Conservation (phyloP, 2,329 filamentous ascomycete genomes). For the Penicillium capsulatum region DNA sequence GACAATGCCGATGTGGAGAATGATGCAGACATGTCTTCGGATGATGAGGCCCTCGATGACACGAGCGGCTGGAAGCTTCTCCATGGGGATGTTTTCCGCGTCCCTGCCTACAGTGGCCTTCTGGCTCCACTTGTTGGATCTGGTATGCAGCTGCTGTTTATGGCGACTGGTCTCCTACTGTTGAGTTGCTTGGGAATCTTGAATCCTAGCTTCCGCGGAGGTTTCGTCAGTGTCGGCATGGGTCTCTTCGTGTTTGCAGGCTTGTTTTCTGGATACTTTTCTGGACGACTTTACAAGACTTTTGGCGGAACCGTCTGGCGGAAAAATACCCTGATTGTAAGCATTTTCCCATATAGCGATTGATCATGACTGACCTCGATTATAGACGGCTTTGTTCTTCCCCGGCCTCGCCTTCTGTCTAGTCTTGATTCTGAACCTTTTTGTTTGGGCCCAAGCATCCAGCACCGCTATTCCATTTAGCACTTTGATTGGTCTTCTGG, state of each 20-base stretch:
- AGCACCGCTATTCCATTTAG: constrained; percentile 82
- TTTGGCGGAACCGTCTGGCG: constrained; percentile 72
- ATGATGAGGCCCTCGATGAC: constrained; percentile 72
- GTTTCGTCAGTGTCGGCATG: constrained; percentile 78
- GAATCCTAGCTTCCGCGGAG: constrained; percentile 84
- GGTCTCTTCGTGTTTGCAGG: constrained; percentile 81
- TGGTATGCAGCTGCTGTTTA: constrained; percentile 80
- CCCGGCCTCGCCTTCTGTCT: constrained; percentile 72
- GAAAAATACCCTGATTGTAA: constrained; percentile 65
- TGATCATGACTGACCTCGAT: constrained; percentile 12
- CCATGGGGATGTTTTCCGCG: constrained; percentile 81
- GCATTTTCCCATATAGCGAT: constrained; percentile 16
- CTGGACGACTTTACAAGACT: constrained; percentile 74
- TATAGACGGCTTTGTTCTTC: constrained; percentile 66
- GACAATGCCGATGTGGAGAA: constrained; percentile 53
- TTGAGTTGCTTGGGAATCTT: constrained; percentile 72
- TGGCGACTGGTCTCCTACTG: constrained; percentile 67
- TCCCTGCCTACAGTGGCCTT: constrained; percentile 65
- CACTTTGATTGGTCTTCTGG: constrained; percentile 66
- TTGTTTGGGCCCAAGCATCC: constrained; percentile 85
- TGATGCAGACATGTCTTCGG: constrained; percentile 57
- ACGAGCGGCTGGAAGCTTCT: constrained; percentile 83
- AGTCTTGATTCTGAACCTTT: constrained; percentile 77
- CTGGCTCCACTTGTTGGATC: constrained; percentile 79
- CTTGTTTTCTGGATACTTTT: constrained; percentile 82